Evolutionary conservation across 75 land plant species (phyloP).

Genomic region (Isoetes taiwanensis): DNA sequence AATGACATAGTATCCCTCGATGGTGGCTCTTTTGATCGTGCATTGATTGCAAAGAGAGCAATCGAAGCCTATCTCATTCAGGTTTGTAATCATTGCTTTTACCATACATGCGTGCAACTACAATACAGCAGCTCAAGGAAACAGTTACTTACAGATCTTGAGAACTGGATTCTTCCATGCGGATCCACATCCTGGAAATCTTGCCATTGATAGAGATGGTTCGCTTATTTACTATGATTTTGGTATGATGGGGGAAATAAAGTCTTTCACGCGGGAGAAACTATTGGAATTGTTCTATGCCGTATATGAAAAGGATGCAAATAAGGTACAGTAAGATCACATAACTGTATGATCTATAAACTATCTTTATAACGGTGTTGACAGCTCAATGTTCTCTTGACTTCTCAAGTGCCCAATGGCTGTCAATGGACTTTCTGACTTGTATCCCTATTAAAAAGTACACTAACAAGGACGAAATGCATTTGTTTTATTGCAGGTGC

Average conservation of each 20-base stretch:
- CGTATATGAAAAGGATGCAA: constrained; percentile 90
- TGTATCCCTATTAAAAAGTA: not conserved
- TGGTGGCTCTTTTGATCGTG: constrained; percentile 40
- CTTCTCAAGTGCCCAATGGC: not conserved
- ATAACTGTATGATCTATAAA: too few relatives aligned
- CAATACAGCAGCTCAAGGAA: not conserved
- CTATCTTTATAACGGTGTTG: too few relatives aligned
- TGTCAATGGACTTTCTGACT: not conserved
- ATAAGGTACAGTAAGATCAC: constrained; percentile 37
- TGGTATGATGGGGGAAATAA: constrained; percentile 99
- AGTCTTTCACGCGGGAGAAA: constrained; percentile 70
- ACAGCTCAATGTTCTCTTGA: too few relatives aligned
- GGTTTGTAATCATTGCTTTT: constrained; percentile 21
- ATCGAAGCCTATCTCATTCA: constrained; percentile 92
- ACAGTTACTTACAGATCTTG: constrained; percentile 50
- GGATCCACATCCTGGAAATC: constrained; percentile 98
- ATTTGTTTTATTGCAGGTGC: constrained; percentile 33
- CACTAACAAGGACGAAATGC: not conserved
- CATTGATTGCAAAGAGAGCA: constrained; percentile 60
- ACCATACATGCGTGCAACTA: not conserved
- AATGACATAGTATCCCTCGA: constrained; percentile 51
- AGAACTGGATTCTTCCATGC: constrained; percentile 99
- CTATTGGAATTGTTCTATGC: constrained; percentile 88
- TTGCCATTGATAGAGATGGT: constrained; percentile 79
- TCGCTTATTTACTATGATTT: constrained; percentile 93